Base-by-base conservation (phyloP, 1,284 basidiomycete genomes). In the Pholiota adiposa region DNA sequence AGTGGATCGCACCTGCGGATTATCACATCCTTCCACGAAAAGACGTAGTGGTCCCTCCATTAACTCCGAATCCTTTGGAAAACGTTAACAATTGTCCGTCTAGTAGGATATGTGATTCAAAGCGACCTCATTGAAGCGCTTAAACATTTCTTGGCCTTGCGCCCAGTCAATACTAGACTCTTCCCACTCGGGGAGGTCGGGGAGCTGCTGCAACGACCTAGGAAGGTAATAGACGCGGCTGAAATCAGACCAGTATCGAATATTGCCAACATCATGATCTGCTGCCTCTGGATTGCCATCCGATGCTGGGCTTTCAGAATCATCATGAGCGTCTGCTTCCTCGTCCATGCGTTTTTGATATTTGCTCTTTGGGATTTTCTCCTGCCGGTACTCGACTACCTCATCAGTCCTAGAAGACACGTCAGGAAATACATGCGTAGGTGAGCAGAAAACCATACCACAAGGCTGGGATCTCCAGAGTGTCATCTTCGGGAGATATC, bases 171-270 rank as follows among this genome's bases (percentile, higher is more conserved):
- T 62, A 48, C 73, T 69, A 14, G 54, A 51, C 11, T 57, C 56
- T 63, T 86, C 84, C 80, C 83, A 83, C 33, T 84, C 83, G 9
- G 80, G 70, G 27, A 74, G 68, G 63, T 88, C 85, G 11, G 88
- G 84, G 19, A 93, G 66, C 54, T 78, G 78, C 64, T 92, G 89
- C 11, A 89, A 69, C 11, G 86, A 84, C 61, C 84, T 82, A 18
- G 88, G 88, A 62, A 82, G 76, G 69, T 87, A 88, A 70, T 82
- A 87, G 21, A 91, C 81, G 29, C 88, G 86, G 65, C 79, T 89
- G 66, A 85, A 92, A 73, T 93, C 91, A 2, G 91, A 90, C 91
- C 91, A 93, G 69, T 83, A 91, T 63, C 85, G 80, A 60, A 89
- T 73, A n/a, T 79, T 70, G 44, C 70, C 63, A 38, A 60, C 54